phyloP scores from a whole-genome alignment of 1,284 basidiomycete genomes.

The Leucoagaricus sp. region DNA sequence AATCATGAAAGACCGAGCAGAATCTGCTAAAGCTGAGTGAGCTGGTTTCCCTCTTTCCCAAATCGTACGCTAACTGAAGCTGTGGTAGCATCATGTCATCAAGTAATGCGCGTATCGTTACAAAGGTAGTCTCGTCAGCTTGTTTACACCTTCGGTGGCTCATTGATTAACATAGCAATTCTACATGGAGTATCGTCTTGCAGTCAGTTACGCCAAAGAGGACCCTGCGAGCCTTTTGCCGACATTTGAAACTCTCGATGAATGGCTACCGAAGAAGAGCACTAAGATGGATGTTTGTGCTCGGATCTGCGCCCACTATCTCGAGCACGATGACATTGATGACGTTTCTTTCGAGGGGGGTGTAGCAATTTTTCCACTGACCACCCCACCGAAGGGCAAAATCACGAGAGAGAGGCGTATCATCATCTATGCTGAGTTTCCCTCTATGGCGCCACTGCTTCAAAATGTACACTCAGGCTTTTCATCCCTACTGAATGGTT shows the following conservation, averaged over 20 bases:
- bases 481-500: neutral
- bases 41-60: conserved; percentile 4
- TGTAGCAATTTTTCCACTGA: neutral
- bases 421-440: conserved; percentile 24
- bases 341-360: conserved; percentile 8
- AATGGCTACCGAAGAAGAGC: conserved; percentile 22
- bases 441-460: conserved; percentile 18
- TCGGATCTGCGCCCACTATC: conserved; percentile 15
- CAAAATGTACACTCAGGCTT: conserved; percentile 17
- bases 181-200: conserved; percentile 21
- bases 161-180: conserved; percentile 17
- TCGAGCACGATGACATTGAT: conserved; percentile 16
- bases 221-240: conserved; percentile 16
- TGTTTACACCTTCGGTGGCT: neutral
- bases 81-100: conserved; percentile 17
- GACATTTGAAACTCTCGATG: conserved; percentile 18
- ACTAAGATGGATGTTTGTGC: conserved; percentile 24
- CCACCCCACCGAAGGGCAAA: neutral
- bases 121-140: neutral
- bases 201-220: conserved; percentile 18
- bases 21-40: conserved; percentile 23
- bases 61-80: neutral
- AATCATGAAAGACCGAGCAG: conserved; percentile 21
- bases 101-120: conserved; percentile 11
- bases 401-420: conserved; percentile 10